Evolutionary conservation across 2,329 filamentous ascomycete genomes (phyloP).

Genomic region (Hypomyces perniciosus): DNA sequence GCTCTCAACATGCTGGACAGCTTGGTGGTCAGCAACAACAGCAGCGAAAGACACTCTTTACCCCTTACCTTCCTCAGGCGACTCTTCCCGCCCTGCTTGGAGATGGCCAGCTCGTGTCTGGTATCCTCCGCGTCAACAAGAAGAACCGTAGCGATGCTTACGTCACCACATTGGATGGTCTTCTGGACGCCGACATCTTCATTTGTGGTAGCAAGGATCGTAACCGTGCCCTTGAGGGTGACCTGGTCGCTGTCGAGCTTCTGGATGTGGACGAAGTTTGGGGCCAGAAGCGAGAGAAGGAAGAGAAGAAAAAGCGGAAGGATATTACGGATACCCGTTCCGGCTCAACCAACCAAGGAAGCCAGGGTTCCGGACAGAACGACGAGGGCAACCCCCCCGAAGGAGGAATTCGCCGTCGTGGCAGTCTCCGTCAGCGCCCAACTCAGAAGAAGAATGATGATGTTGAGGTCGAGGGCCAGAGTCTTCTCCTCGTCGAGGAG

Average conservation of each 20-base stretch:
- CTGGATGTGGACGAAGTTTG: conserved; percentile 98
- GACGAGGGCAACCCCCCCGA: conserved; percentile 62
- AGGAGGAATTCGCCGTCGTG: conserved; percentile 83
- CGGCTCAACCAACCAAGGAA: conserved; percentile 67
- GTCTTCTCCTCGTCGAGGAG: conserved; percentile 90
- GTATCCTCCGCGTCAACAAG: conserved; percentile 97
- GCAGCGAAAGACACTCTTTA: conserved; percentile 96
- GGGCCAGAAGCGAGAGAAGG: conserved; percentile 97
- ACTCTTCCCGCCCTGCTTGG: conserved; percentile 83
- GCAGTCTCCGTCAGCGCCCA: conserved; percentile 90
- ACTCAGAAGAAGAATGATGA: conserved; percentile 99
- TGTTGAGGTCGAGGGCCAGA: conserved; percentile 97
- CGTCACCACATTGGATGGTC: conserved; percentile 81
- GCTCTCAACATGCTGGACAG: conserved; percentile 67
- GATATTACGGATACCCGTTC: conserved; percentile 90
- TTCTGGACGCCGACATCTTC: conserved; percentile 95
- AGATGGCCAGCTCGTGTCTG: conserved; percentile 90
- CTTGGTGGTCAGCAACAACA: conserved; percentile 64
- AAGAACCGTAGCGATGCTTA: conserved; percentile 99
- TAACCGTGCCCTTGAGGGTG: conserved; percentile 92
- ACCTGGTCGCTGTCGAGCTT: conserved; percentile 90
- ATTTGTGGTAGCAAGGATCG: conserved; percentile 99
- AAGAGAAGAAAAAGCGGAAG: conserved; percentile 99
- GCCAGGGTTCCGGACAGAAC: conserved; percentile 54
- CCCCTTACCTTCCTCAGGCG: conserved; percentile 92